Evolutionary conservation across 1,139 yeast genomes (phyloP).

Genomic region (Torulaspora pretoriensis): DNA sequence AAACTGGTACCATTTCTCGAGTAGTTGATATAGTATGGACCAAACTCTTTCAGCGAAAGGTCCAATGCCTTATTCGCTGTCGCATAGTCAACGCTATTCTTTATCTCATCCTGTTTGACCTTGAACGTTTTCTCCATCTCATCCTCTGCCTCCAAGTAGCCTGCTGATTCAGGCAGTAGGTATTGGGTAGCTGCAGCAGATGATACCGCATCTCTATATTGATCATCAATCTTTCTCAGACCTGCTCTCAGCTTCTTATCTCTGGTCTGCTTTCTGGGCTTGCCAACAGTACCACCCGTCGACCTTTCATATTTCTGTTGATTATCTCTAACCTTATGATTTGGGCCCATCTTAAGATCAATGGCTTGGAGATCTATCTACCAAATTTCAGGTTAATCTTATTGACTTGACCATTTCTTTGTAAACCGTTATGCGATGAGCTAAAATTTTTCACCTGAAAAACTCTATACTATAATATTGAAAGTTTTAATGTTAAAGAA

Average conservation of each 20-base stretch:
- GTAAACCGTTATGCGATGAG: conserved; percentile 10
- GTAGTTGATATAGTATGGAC: conserved; percentile 81
- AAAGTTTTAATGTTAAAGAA: neutral
- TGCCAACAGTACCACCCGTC: conserved; percentile 16
- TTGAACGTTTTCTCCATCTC: conserved; percentile 86
- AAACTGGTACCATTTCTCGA: conserved; percentile 83
- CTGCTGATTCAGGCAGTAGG: conserved; percentile 76
- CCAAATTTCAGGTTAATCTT: neutral
- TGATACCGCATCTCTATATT: conserved; percentile 70
- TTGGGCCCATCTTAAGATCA: conserved; percentile 3
- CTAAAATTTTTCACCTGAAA: conserved; percentile 6
- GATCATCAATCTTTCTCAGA: conserved; percentile 62
- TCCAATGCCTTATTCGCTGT: conserved; percentile 76
- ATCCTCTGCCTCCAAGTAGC: conserved; percentile 85
- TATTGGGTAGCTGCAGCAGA: conserved; percentile 86
- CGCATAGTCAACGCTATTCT: conserved; percentile 68
- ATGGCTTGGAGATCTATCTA: neutral
- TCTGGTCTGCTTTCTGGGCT: conserved; percentile 35
- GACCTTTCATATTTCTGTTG: conserved; percentile 33
- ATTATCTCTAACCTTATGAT: conserved; percentile 25
- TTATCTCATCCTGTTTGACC: conserved; percentile 77
- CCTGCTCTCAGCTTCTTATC: conserved; percentile 64
- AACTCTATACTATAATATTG: neutral
- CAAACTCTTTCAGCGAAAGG: conserved; percentile 68
- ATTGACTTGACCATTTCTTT: neutral